phyloP scores from a whole-genome alignment of 78 protist genomes.

The Salpingoeca rosetta region DNA sequence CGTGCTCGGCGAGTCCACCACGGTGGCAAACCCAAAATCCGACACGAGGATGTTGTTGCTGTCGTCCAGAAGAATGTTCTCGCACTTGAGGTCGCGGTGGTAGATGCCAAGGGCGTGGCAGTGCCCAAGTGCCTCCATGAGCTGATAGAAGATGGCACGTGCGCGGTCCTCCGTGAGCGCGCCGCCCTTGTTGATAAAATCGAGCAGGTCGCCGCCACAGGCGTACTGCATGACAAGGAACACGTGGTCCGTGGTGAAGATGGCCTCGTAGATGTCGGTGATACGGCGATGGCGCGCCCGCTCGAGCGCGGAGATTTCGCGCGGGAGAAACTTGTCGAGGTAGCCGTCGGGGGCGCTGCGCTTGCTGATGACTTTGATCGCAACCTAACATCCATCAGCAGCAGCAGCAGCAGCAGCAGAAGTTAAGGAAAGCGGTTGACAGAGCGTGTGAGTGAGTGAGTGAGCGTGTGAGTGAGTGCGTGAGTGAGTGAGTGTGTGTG shows the following conservation, averaged over 20 bases:
- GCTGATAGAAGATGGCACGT: neutral
- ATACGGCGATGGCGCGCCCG: neutral
- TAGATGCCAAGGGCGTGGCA: neutral
- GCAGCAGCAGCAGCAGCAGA: neutral
- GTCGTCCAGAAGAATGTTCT: constrained; percentile 62
- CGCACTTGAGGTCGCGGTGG: constrained; percentile 60
- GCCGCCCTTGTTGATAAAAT: neutral
- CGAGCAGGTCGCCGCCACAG: constrained; percentile 40
- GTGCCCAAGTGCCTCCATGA: neutral
- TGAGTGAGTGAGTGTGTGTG: too few species aligned
- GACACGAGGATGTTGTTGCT: constrained; percentile 51
- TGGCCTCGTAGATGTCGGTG: neutral
- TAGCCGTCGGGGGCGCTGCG: neutral
- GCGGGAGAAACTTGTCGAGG: neutral
- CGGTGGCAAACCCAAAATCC: constrained; percentile 61
- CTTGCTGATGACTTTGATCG: neutral
- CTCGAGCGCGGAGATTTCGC: neutral
- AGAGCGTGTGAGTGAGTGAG: too few species aligned
- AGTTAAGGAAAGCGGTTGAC: too few species aligned
- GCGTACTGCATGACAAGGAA: constrained; percentile 64
- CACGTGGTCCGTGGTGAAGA: constrained; percentile 28
- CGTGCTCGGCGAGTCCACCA: neutral
- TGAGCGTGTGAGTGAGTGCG: too few species aligned
- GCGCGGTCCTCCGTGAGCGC: neutral
- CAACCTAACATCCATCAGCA: neutral